Percentiles rank a stretch among this genome's conserved stretches.
Conservation (phyloP, 2,329 filamentous ascomycete species). For the Macrophomina pseudophaseolina region DNA sequence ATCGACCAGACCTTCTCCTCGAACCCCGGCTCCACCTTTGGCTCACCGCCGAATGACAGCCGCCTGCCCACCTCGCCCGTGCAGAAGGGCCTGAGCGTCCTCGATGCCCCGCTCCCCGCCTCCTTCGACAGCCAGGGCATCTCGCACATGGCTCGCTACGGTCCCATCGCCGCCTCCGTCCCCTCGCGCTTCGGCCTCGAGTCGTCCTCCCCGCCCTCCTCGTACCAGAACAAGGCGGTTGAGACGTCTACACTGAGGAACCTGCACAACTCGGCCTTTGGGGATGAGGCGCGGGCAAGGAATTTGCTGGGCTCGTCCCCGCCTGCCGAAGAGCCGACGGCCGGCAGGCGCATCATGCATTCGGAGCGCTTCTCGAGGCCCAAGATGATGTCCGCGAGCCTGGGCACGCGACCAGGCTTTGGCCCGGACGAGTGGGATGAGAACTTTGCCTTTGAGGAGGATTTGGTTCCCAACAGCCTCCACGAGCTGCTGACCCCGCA, state of each 20-base stretch:
- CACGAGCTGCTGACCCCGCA: constrained; percentile 68
- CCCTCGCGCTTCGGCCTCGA: constrained; percentile 91
- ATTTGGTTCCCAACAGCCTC: constrained; percentile 76
- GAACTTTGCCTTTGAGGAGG: constrained; percentile 82
- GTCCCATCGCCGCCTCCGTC: constrained; percentile 88
- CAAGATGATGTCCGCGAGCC: constrained; percentile 65
- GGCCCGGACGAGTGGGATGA: constrained; percentile 64
- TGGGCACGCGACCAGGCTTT: constrained; percentile 54
- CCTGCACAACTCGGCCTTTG: constrained; percentile 71
- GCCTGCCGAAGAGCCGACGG: constrained; percentile 66
- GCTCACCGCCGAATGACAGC: constrained; percentile 77
- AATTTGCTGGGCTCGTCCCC: constrained; percentile 57
- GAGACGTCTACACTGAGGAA: constrained; percentile 68
- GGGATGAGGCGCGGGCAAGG: constrained; percentile 67
- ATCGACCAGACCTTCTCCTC: constrained; percentile 65
- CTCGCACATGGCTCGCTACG: constrained; percentile 87
- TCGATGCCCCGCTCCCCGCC: constrained; percentile 89
- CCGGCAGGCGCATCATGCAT: constrained; percentile 66
- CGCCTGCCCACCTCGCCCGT: constrained; percentile 81
- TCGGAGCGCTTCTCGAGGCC: constrained; percentile 67
- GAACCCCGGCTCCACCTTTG: constrained; percentile 69
- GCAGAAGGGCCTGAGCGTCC: constrained; percentile 77
- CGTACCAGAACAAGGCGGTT: constrained; percentile 59
- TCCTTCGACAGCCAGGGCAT: constrained; percentile 97
- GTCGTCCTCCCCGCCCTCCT: constrained; percentile 78